phyloP scores from a whole-genome alignment of 805 yeast species.

The Kuraishia cidri region DNA sequence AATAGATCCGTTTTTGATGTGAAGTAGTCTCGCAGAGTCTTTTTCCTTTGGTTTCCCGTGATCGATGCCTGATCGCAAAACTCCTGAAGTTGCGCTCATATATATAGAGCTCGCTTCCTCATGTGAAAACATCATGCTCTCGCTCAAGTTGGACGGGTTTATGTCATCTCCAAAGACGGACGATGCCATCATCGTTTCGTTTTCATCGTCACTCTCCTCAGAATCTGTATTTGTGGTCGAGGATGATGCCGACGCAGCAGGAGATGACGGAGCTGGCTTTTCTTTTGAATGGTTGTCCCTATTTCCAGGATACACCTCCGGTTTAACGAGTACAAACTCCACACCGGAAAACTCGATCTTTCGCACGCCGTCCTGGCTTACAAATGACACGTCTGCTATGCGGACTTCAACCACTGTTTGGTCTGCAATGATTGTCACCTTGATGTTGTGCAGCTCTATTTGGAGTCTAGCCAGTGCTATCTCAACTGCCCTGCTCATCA shows the following conservation, averaged over 20 bases:
- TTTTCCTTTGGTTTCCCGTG: constrained; percentile 3
- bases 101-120: constrained; percentile 65
- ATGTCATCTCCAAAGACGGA: constrained; percentile 16
- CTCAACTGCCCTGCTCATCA: constrained; percentile 56
- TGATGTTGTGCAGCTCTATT: constrained; percentile 36
- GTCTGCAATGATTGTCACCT: constrained; percentile 41
- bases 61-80: constrained; percentile 18
- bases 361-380: constrained; percentile 38
- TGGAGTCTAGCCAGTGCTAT: constrained; percentile 55
- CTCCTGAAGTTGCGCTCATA: constrained; percentile 70
- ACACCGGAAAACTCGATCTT: constrained; percentile 29
- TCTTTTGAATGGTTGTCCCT: constrained; percentile 1
- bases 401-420: constrained; percentile 22
- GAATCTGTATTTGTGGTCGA: constrained; percentile 11
- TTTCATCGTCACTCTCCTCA: constrained; percentile 12
- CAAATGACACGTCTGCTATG: constrained; percentile 21
- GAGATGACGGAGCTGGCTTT: not conserved
- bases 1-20: constrained; percentile 26
- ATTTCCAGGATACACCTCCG: constrained; percentile 23
- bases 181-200: constrained; percentile 20
- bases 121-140: constrained; percentile 58
- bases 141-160: constrained; percentile 20
- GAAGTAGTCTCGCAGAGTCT: constrained; percentile 14
- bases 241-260: not conserved
- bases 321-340: constrained; percentile 27